Conservation (phyloP, 345 rosid genomes). For the Eucalyptus albens region DNA sequence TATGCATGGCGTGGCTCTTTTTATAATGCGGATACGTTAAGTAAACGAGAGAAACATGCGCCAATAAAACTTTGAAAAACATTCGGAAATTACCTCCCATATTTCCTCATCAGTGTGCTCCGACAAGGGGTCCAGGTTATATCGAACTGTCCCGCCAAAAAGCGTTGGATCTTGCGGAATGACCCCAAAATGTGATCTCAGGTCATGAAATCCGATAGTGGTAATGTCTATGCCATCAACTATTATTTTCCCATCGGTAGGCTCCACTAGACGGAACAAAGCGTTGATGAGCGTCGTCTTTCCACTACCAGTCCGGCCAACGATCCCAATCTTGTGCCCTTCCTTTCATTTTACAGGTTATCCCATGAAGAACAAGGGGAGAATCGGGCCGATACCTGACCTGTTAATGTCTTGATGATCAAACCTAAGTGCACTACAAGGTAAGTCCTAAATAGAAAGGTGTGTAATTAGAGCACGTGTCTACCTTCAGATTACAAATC, state of each 20-base stretch:
- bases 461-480: neutral
- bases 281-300: slow-evolving; percentile 41
- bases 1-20: neutral
- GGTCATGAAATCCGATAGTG: slow-evolving; percentile 43
- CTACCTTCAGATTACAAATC: slow-evolving; percentile 38
- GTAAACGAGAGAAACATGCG: neutral
- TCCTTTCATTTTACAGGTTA: slow-evolving; percentile 42
- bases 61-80: neutral
- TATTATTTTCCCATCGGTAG: slow-evolving; percentile 33
- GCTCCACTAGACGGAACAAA: slow-evolving; percentile 51
- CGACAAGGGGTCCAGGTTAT: slow-evolving; percentile 47
- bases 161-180: slow-evolving; percentile 72
- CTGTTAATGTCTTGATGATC: slow-evolving; percentile 1
- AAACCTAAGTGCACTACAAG: neutral
- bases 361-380: slow-evolving; percentile 47
- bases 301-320: slow-evolving; percentile 60
- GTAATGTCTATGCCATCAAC: slow-evolving; percentile 37
- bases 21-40: neutral
- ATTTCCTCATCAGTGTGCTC: slow-evolving; percentile 21
- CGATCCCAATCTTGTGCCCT: slow-evolving; percentile 49
- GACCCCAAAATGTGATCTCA: slow-evolving; percentile 39
- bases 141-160: slow-evolving; percentile 42
- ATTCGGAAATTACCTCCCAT: slow-evolving; percentile 25
- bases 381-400: slow-evolving; percentile 35
- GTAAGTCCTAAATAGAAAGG: neutral